Conservation (phyloP, 108 stramenopile species). For the Discostella pseudostelligera region DNA sequence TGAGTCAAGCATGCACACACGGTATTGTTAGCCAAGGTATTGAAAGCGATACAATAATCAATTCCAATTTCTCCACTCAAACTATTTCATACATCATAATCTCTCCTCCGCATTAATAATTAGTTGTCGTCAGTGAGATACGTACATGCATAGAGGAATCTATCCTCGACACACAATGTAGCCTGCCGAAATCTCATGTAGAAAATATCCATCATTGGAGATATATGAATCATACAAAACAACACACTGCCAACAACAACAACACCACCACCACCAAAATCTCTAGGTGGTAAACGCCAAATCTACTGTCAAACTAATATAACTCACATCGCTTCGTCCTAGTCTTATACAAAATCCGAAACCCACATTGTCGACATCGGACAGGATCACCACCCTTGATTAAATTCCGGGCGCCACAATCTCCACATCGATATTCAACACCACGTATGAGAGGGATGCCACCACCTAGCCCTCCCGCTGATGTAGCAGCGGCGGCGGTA, state of each 20-base stretch:
- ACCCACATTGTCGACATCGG: constrained; percentile 96
- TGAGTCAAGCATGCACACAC: constrained; percentile 12
- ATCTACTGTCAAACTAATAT: too few relatives aligned
- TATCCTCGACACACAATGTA: too few relatives aligned
- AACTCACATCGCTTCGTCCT: constrained; percentile 94
- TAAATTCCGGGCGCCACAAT: constrained; percentile 80
- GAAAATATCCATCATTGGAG: constrained; percentile 46
- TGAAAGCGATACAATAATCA: background rate
- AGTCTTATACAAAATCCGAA: constrained; percentile 97
- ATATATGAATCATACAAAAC: constrained; percentile 5
- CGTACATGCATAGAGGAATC: background rate
- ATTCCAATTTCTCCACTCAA: background rate
- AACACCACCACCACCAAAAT: too few relatives aligned
- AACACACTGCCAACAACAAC: background rate
- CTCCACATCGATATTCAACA: constrained; percentile 89
- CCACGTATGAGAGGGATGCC: constrained; percentile 57
- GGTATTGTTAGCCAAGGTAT: too few relatives aligned
- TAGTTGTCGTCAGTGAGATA: constrained; percentile 25
- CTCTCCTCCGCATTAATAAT: constrained; percentile 33
- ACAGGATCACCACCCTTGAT: constrained; percentile 90
- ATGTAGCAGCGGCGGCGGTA: constrained; percentile 7
- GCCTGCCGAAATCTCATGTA: constrained; percentile 36
- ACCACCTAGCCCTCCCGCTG: background rate
- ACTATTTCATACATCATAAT: too few relatives aligned
- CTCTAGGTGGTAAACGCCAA: too few relatives aligned